Base-by-base conservation (phyloP, 805 yeast species). In the Cyberlindnera mississippiensis region DNA sequence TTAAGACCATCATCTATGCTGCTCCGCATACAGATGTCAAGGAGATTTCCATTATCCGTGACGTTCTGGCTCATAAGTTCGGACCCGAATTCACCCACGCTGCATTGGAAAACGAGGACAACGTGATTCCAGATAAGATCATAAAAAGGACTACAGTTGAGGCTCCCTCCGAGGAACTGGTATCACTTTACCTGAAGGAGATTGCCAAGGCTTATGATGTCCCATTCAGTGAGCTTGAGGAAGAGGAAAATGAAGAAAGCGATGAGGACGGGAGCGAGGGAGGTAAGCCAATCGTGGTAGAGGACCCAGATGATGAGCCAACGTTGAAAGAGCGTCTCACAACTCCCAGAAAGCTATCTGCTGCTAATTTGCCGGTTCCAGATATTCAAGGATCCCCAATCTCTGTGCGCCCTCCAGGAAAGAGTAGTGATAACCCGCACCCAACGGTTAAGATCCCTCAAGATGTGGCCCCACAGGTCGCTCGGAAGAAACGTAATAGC, bases 131-230 rank as follows among this genome's bases (percentile, higher is more conserved):
- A 0, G 78, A 73, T n/a, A 83, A 82, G 55, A 75, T 88, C 5
- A 52, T 73, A 13, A 71, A 71, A 33, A 66, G 89, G 47, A 80
- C 93, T 44, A 67, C 74, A 14, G 75, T 82, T 4, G 77, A 74
- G 40, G 79, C 93, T 5, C 96, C 96, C 1, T 61, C 72, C 4
- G 72, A 69, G 33, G 78, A 72, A 18, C 68, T 88, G 41, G 93
- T 88, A 1, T 70, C 72, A 13, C 61, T 85, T 45, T 89, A 89
- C 54, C 66, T 89, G 47, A 67, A 74, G 40, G 96, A 88, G 56
- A 88, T 88, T 46, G 95, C 96, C 1, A 70, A 70, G 38, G 85
- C 95, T 0, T 88, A 89, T 55, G 72, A 73, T 17, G 93, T 81
- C 0, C 84, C 88, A 1, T 89, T 78, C 53, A 78, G 86, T 26